These are phyloP conservation scores for Pleomassaria siparia DNA, from an alignment of 2,329 filamentous ascomycete species.

Conservation along the genomic window DNA sequence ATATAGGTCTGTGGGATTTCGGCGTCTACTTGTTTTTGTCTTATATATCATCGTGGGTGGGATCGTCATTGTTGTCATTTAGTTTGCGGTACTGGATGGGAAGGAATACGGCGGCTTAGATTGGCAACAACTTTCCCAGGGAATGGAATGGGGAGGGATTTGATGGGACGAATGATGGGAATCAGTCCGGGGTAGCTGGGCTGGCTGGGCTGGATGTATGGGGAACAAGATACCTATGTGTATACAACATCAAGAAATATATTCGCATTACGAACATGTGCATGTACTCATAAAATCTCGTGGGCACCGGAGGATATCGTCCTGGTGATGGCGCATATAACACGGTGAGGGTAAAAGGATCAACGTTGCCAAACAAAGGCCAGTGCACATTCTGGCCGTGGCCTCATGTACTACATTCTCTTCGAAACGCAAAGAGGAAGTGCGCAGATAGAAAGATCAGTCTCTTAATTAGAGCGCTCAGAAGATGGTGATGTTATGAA, in stretches of 20 bases:
- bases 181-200: too few relatives aligned
- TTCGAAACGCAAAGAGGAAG: too few relatives aligned
- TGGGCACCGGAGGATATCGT: too few relatives aligned
- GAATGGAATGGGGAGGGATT: background rate
- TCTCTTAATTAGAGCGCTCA: background rate
- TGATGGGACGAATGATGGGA: background rate
- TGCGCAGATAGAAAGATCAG: too few relatives aligned
- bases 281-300: too few relatives aligned
- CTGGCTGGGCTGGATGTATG: too few relatives aligned
- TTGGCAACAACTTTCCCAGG: constrained; percentile 1
- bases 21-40: background rate
- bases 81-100: background rate
- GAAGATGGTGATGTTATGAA: background rate
- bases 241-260: background rate
- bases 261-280: background rate
- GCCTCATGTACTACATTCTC: too few relatives aligned
- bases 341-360: too few relatives aligned
- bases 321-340: too few relatives aligned
- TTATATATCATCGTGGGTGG: background rate
- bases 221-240: background rate
- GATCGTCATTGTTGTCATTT: background rate
- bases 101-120: background rate
- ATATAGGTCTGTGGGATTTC: background rate
- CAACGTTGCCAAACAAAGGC: too few relatives aligned
- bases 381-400: too few relatives aligned